Base-by-base conservation (phyloP, 768 basidiomycete species). In the Podaxis sp. region DNA sequence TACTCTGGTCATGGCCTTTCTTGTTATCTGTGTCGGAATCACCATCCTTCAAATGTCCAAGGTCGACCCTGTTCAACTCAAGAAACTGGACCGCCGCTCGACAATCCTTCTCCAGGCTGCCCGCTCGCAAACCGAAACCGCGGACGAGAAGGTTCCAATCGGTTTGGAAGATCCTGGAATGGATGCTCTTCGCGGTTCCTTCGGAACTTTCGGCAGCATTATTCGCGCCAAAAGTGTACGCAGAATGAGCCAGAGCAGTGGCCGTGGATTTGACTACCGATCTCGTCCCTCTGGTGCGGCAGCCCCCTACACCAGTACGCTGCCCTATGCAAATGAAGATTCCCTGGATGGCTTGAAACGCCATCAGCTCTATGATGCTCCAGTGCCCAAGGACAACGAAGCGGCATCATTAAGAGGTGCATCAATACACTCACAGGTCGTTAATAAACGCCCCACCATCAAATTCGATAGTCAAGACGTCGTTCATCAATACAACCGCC, bases 41-140 rank as follows among this genome's bases (percentile, higher is more conserved):
- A 91, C 90, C 32, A 87, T 99, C 64, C 86, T 99, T 6, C 97
- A 99, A 74, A 89, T 96, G 84, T 93, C 90, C 71, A 93, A 93
- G 76, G 85, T 98, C 65, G 96, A 99, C 69, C 96, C 97, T 9
- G 79, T 78, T 18, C 74, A 86, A 57, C 81, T 98, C 68, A 78
- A 78, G 61, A 85, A 85, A 51, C 89, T 99, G 67, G 97, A 98
- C 70, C 82, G 96, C 16, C 83, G 90, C 36, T 90, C 92, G 1
- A 98, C 97, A 0, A 82, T 98, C 51, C 85, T 99, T 23, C 82
- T 99, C 35, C 87, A 92, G 72, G 95, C 93, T n/a, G 82, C 93
- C 1, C 84, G 87, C 18, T 70, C 78, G 23, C 85, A 87, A 47
- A 90, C 90, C 2, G 88, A 90, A 64, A 77, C 77, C 0, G 66